These are phyloP conservation scores for Trametes polyzona DNA, from an alignment of 1,284 basidiomycete species.

Conservation along the genomic window DNA sequence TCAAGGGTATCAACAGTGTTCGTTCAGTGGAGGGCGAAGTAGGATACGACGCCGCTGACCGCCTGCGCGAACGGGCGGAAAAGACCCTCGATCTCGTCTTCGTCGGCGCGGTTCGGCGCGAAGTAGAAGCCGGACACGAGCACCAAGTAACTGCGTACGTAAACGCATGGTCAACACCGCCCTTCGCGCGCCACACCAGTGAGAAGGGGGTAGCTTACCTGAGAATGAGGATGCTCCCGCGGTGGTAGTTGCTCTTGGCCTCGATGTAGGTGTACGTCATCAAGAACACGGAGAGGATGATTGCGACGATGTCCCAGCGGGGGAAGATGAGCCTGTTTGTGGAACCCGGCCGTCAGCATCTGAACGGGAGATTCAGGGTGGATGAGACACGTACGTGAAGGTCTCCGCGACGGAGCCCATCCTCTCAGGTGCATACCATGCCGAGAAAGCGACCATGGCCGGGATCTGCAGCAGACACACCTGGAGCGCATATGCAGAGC, in stretches of 20 bases:
- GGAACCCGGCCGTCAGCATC: constrained; percentile 4
- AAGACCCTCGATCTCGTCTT: constrained; percentile 24
- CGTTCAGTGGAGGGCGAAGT: constrained; percentile 15
- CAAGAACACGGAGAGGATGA: constrained; percentile 94
- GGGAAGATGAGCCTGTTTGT: constrained; percentile 89
- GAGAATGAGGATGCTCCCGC: constrained; percentile 90
- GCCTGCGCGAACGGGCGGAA: constrained; percentile 15
- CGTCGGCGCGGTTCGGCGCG: constrained; percentile 49
- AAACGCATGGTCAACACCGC: neutral
- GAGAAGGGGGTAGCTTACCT: constrained; percentile 55
- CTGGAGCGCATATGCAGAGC: constrained; percentile 97
- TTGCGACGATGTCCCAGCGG: constrained; percentile 96
- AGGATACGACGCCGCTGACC: constrained; percentile 6
- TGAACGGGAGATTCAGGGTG: neutral
- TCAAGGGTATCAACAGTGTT: constrained; percentile 5
- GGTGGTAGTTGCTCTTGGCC: constrained; percentile 95
- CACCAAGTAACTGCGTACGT: constrained; percentile 68
- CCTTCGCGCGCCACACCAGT: neutral
- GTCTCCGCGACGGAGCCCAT: constrained; percentile 85
- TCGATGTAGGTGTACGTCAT: constrained; percentile 99
- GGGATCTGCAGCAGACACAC: constrained; percentile 98
- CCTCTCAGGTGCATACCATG: constrained; percentile 84
- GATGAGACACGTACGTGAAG: constrained; percentile 74
- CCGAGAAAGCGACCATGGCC: constrained; percentile 98
- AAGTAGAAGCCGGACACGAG: constrained; percentile 82